Evolutionary conservation across 768 basidiomycete species (phyloP).

Genomic region (Lactarius hatsudake): DNA sequence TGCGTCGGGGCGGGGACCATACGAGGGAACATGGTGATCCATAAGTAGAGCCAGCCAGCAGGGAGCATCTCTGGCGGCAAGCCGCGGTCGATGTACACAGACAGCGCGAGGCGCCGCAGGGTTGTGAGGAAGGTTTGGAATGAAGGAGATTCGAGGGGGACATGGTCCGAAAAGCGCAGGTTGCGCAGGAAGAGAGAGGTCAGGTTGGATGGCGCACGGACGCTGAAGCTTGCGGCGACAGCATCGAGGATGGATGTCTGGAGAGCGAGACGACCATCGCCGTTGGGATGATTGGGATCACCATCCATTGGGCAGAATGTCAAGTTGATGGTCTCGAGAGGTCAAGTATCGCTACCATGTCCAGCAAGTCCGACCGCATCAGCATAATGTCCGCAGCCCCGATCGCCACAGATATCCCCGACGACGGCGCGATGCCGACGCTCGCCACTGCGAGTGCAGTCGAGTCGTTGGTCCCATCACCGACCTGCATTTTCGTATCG

Average conservation of each 20-base stretch:
- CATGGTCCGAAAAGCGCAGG: neutral
- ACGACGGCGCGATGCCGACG: slow-evolving; percentile 87
- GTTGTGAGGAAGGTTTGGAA: neutral
- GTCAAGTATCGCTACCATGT: slow-evolving; percentile 96
- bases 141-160: neutral
- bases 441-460: slow-evolving; percentile 94
- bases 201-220: neutral
- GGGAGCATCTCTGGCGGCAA: no score
- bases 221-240: neutral
- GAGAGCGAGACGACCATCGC: neutral
- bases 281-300: neutral
- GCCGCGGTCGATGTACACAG: neutral
- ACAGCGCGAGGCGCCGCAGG: neutral
- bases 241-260: neutral
- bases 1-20: neutral
- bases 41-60: no score
- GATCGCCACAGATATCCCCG: no score
- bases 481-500: slow-evolving; percentile 33
- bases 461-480: slow-evolving; percentile 98
- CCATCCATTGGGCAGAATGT: no score
- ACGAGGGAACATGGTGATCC: neutral
- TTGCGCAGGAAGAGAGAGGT: neutral
- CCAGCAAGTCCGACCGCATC: slow-evolving; percentile 94
- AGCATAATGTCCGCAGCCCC: slow-evolving; percentile 96
- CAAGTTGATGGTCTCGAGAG: slow-evolving; percentile 42